A percentile compares a stretch with the other conserved stretches of the same genome.
Evolutionary conservation across 192 early-diverging fungal genomes (phyloP).

Genomic region (Polychytrium aggregatum): DNA sequence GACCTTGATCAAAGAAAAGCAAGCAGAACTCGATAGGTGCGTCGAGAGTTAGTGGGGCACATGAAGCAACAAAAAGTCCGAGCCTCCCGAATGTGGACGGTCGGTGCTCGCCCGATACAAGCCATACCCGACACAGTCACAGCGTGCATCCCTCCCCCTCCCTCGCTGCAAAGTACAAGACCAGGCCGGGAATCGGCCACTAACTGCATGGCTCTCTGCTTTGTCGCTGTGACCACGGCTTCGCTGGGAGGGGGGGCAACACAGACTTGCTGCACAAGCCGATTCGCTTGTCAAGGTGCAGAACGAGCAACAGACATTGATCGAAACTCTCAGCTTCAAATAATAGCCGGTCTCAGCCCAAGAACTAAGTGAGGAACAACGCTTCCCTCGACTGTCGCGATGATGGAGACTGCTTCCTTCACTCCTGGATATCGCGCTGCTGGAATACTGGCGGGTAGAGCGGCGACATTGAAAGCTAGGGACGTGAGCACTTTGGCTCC

Average conservation of each 20-base stretch:
- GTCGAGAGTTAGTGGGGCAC: too few species aligned
- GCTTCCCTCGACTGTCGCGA: too few species aligned
- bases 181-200: not conserved
- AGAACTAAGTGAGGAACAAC: too few species aligned
- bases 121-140: not conserved
- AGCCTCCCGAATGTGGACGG: too few species aligned
- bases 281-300: conserved; percentile 26
- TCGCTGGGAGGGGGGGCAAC: conserved; percentile 7
- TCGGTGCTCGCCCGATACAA: too few species aligned
- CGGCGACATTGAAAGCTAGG: too few species aligned
- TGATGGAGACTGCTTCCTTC: too few species aligned
- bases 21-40: conserved; percentile 28
- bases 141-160: not conserved
- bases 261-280: conserved; percentile 24
- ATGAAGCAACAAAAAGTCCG: too few species aligned
- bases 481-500: too few species aligned
- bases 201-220: not conserved
- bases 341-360: too few species aligned
- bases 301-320: conserved; percentile 24
- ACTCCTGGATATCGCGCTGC: too few species aligned
- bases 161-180: not conserved
- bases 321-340: conserved; percentile 28
- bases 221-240: not conserved
- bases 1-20: conserved; percentile 22
- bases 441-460: too few species aligned